A percentile compares a stretch with the other conserved stretches of the same genome.
These are phyloP conservation scores for Cinnamomum micranthum DNA, from an alignment of 164 flowering plant species.

Conservation along the genomic window DNA sequence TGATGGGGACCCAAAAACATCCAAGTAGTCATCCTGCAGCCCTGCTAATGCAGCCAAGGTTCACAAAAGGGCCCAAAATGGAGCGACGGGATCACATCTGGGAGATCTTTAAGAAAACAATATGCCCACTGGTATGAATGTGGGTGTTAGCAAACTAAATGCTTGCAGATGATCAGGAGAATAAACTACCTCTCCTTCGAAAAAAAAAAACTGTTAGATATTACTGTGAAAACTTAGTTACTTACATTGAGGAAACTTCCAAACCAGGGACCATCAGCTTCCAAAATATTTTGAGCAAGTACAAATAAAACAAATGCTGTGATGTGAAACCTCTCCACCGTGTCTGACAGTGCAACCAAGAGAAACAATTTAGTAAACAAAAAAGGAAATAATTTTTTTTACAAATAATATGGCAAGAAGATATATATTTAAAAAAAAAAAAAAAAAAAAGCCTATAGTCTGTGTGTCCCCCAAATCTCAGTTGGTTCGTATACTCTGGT, in stretches of 20 bases:
- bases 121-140: neutral
- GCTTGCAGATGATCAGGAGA: neutral
- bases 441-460: too few species aligned
- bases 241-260: slow-evolving; percentile 77
- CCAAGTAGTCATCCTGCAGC: neutral
- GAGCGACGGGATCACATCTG: neutral
- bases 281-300: slow-evolving; percentile 91
- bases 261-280: slow-evolving; percentile 98
- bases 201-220: neutral
- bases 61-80: neutral
- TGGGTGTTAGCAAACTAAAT: neutral
- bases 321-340: slow-evolving; percentile 94
- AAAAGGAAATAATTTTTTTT: neutral
- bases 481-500: neutral
- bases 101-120: neutral
- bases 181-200: neutral
- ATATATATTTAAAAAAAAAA: too few species aligned
- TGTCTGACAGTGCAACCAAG: slow-evolving; percentile 46
- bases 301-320: slow-evolving; percentile 81
- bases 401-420: neutral
- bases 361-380: neutral
- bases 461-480: neutral
- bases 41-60: too few species aligned
- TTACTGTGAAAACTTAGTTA: slow-evolving; percentile 1
- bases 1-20: neutral